These are phyloP conservation scores for Lecanicillium sp. DNA, from an alignment of 2,329 filamentous ascomycete genomes.

Conservation along the genomic window DNA sequence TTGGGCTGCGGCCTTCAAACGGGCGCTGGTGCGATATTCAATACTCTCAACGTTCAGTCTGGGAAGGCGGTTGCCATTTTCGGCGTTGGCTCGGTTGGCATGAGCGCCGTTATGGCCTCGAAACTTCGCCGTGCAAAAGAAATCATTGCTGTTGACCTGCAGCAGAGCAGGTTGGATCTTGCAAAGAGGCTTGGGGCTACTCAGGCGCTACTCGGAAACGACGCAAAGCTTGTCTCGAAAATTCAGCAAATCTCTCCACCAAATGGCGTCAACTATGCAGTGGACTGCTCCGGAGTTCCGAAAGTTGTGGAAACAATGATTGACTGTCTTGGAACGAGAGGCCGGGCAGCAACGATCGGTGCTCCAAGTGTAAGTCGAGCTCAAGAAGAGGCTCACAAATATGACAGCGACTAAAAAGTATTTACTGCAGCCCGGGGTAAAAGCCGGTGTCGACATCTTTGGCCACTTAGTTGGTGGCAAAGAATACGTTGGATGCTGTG, in stretches of 20 bases:
- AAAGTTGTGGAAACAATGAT: slow-evolving; percentile 36
- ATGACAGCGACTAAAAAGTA: not conserved
- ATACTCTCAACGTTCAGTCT: slow-evolving; percentile 17
- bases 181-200: slow-evolving; percentile 20
- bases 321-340: slow-evolving; percentile 28
- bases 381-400: too few relatives aligned
- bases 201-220: slow-evolving; percentile 15
- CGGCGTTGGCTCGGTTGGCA: slow-evolving; percentile 21
- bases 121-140: slow-evolving; percentile 14
- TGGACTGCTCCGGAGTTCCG: slow-evolving; percentile 24
- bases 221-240: slow-evolving; percentile 14
- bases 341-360: slow-evolving; percentile 18
- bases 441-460: slow-evolving; percentile 17
- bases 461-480: slow-evolving; percentile 17
- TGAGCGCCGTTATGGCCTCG: slow-evolving; percentile 21
- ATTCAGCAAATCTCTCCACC: slow-evolving; percentile 17
- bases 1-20: slow-evolving; percentile 28
- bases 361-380: slow-evolving; percentile 13
- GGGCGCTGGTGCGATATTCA: slow-evolving; percentile 24
- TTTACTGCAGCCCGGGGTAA: slow-evolving; percentile 5
- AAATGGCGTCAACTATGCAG: slow-evolving; percentile 21
- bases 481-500: slow-evolving; percentile 19
- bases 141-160: slow-evolving; percentile 20
- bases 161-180: slow-evolving; percentile 14
- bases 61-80: slow-evolving; percentile 22